phyloP scores from a whole-genome alignment of 306 rosid genomes.

The Corylus americana region DNA sequence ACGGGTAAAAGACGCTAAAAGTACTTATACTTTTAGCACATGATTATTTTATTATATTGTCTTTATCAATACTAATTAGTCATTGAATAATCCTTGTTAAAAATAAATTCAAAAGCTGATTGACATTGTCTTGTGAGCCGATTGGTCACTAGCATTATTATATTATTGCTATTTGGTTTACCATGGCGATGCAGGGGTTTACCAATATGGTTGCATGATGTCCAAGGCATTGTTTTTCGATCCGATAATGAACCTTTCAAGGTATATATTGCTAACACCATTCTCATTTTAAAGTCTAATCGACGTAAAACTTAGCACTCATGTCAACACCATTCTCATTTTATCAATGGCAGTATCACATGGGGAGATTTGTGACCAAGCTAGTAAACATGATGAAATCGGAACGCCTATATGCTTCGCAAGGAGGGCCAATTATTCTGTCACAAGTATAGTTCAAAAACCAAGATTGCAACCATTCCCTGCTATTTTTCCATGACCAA shows the following conservation, averaged over 20 bases:
- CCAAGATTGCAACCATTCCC: not conserved
- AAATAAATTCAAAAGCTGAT: too few species aligned
- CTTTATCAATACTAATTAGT: too few species aligned
- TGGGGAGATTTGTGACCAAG: constrained; percentile 66
- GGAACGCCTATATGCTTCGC: constrained; percentile 74
- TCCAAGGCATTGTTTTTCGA: constrained; percentile 72
- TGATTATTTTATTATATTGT: too few species aligned
- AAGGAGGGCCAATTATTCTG: constrained; percentile 87
- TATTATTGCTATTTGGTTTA: not conserved
- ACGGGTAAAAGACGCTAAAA: constrained; percentile 48
- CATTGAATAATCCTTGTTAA: too few species aligned
- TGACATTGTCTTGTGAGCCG: too few species aligned
- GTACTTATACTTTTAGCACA: too few species aligned
- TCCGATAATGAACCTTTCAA: constrained; percentile 75
- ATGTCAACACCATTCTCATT: not conserved
- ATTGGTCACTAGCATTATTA: too few species aligned
- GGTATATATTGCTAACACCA: constrained; percentile 31
- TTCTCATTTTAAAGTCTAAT: too few species aligned
- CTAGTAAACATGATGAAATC: constrained; percentile 77
- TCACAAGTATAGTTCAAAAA: constrained; percentile 59
- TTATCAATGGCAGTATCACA: constrained; percentile 56
- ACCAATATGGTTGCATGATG: constrained; percentile 75
- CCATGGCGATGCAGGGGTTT: constrained; percentile 58
- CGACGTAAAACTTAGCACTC: too few species aligned
- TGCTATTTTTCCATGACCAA: not conserved